Percentiles rank a stretch among this genome's conserved stretches.
Conservation (phyloP, 2,329 filamentous ascomycete genomes). For the Pyrenophora graminea region DNA sequence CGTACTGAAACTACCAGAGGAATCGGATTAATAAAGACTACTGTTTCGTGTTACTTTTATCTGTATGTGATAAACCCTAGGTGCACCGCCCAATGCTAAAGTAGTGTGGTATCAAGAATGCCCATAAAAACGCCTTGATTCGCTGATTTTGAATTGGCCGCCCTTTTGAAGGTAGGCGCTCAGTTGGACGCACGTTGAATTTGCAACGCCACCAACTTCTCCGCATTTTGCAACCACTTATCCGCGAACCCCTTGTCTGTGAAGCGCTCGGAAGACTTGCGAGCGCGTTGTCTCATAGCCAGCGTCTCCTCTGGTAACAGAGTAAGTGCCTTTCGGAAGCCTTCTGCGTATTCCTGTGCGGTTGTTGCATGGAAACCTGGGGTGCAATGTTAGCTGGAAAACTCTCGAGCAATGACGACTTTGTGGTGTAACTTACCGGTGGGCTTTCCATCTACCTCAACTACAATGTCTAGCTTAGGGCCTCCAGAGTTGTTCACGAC, state of each 20-base stretch:
- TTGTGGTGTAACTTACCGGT: constrained; percentile 61
- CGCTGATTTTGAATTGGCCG: too few species aligned
- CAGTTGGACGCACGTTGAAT: constrained; percentile 21
- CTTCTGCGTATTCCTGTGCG: constrained; percentile 75
- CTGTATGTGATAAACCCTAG: too few species aligned
- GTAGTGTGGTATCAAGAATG: not conserved
- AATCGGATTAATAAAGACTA: not conserved
- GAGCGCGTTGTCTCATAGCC: constrained; percentile 74
- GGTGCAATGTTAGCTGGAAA: constrained; percentile 2
- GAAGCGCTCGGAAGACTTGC: constrained; percentile 79
- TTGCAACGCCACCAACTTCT: constrained; percentile 65
- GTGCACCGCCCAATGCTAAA: too few species aligned
- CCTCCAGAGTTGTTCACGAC: constrained; percentile 94
- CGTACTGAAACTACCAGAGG: constrained; percentile 6
- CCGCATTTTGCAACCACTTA: constrained; percentile 77
- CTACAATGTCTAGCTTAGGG: constrained; percentile 90
- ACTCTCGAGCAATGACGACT: not conserved
- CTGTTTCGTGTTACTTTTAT: not conserved
- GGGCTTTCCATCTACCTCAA: constrained; percentile 73
- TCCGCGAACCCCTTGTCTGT: constrained; percentile 82
- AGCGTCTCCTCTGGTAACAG: constrained; percentile 68
- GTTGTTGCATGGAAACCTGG: constrained; percentile 84
- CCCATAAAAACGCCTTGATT: too few species aligned
- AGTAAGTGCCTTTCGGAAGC: constrained; percentile 75
- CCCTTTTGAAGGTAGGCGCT: not conserved